Evolutionary conservation across 495 filamentous ascomycete species (phyloP).

Genomic region (Trichoderma asperelloides): DNA sequence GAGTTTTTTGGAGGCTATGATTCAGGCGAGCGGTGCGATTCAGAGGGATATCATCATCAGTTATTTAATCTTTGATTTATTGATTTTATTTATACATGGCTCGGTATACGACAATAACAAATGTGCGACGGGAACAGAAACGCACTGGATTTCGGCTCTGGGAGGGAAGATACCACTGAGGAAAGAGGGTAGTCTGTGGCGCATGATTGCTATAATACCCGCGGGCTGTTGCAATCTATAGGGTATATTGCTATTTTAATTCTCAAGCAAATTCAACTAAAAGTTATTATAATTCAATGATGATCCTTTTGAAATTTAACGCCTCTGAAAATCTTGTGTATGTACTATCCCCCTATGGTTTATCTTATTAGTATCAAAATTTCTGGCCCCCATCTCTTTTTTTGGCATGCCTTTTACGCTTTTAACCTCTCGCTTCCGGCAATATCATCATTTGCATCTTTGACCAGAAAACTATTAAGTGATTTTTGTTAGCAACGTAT

Average conservation of each 20-base stretch:
- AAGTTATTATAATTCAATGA: too few species aligned
- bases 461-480: constrained; percentile 58
- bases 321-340: too few species aligned
- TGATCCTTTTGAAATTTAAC: too few species aligned
- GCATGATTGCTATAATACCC: too few species aligned
- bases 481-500: constrained; percentile 1
- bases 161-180: neutral
- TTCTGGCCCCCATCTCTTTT: neutral
- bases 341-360: too few species aligned
- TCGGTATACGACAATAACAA: neutral
- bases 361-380: neutral
- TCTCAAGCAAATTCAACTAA: too few species aligned
- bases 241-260: neutral
- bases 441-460: constrained; percentile 68
- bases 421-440: constrained; percentile 33
- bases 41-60: neutral
- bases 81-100: neutral
- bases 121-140: neutral
- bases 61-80: neutral
- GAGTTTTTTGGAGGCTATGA: neutral
- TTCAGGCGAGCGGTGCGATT: neutral
- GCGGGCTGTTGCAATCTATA: neutral
- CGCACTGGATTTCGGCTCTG: neutral
- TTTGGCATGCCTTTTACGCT: constrained; percentile 15
- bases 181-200: neutral